A percentile compares a stretch with the other conserved stretches of the same genome.
phyloP scores from a whole-genome alignment of 371 early-diverging fungal genomes.

The Saksenaea vasiformis region DNA sequence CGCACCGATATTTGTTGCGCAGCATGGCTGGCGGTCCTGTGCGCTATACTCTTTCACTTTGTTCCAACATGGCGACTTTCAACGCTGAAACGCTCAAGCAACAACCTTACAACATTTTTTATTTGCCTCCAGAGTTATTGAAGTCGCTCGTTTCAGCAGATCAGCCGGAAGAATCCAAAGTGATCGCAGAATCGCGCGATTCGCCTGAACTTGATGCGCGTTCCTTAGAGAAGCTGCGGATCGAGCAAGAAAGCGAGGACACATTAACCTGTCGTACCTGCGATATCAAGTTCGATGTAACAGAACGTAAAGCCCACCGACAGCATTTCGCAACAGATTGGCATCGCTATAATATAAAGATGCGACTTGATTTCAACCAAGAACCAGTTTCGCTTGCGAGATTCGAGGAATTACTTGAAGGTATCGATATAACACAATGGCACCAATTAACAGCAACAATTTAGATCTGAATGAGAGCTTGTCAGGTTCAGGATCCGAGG shows the following conservation, averaged over 20 bases:
- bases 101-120: conserved; percentile 18
- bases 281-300: conserved; percentile 78
- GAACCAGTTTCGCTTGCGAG: conserved; percentile 80
- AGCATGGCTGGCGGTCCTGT: too few relatives aligned
- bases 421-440: conserved; percentile 27
- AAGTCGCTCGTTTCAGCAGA: conserved; percentile 23
- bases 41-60: neutral
- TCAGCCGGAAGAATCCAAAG: conserved; percentile 10
- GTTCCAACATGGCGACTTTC: neutral
- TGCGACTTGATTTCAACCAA: conserved; percentile 76
- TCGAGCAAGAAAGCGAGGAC: conserved; percentile 21
- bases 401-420: conserved; percentile 77
- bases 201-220: conserved; percentile 8
- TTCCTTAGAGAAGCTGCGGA: conserved; percentile 20
- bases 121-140: conserved; percentile 31
- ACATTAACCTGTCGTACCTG: conserved; percentile 77
- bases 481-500: conserved; percentile 50
- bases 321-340: conserved; percentile 93
- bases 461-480: conserved; percentile 53
- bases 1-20: too few relatives aligned
- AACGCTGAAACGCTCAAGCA: conserved; percentile 7
- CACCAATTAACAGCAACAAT: neutral
- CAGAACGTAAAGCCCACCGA: conserved; percentile 78
- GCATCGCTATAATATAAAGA: conserved; percentile 93
- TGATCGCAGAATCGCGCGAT: conserved; percentile 6